These are phyloP conservation scores for Botrytis medusae DNA, from an alignment of 2,329 filamentous ascomycete genomes.

Conservation along the genomic window DNA sequence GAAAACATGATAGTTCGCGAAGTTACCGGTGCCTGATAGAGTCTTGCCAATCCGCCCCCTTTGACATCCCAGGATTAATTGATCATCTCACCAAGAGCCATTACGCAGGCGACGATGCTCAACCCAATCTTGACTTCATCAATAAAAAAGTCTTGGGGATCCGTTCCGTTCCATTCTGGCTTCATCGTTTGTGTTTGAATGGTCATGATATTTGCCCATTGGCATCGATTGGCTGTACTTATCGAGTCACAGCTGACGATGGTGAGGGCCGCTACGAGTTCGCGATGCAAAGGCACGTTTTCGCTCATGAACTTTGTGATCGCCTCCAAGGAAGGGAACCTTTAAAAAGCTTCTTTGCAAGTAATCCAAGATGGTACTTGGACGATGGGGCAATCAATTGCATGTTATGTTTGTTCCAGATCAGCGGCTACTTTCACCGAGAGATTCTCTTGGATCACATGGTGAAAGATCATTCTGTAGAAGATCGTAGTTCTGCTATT, in stretches of 20 bases:
- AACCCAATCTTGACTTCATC: neutral
- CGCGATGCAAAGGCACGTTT: neutral
- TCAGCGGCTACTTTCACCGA: neutral
- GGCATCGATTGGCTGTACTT: neutral
- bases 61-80: neutral
- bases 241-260: neutral
- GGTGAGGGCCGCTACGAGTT: rapidly evolving
- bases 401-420: neutral
- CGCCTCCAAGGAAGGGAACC: no score
- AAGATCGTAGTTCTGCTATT: neutral
- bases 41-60: neutral
- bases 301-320: neutral
- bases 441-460: neutral
- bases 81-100: neutral
- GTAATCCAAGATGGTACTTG: rapidly evolving
- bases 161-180: neutral
- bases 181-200: rapidly evolving
- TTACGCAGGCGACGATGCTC: neutral
- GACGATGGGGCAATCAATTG: rapidly evolving
- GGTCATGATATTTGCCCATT: neutral
- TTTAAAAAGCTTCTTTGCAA: rapidly evolving
- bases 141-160: rapidly evolving
- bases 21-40: neutral
- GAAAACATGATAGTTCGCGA: neutral
- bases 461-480: neutral